Conservation (phyloP, 768 basidiomycete genomes). For the Leccinum variicolor region DNA sequence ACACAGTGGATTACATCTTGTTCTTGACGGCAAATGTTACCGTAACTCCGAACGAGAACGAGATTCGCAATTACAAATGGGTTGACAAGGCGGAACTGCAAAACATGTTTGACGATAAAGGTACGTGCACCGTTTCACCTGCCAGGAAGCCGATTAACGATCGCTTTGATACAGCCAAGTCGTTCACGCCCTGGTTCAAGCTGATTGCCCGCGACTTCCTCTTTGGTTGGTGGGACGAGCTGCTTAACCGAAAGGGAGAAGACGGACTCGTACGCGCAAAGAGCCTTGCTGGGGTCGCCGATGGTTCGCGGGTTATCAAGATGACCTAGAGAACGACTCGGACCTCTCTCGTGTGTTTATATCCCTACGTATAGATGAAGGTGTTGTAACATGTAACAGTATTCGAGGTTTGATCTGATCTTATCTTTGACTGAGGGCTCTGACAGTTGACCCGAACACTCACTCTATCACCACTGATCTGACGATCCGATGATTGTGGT, state of each 20-base stretch:
- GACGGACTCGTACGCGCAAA: constrained; percentile 55
- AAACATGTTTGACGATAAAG: constrained; percentile 79
- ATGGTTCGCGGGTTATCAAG: constrained; percentile 71
- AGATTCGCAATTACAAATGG: constrained; percentile 88
- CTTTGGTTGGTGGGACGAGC: constrained; percentile 98
- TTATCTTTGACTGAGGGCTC: not conserved
- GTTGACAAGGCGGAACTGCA: constrained; percentile 89
- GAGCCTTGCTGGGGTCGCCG: constrained; percentile 54
- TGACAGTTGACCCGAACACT: not conserved
- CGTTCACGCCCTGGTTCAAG: constrained; percentile 99
- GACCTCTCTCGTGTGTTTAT: not conserved
- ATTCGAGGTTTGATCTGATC: constrained; percentile 21
- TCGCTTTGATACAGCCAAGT: constrained; percentile 51
- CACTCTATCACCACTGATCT: not conserved
- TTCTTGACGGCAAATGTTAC: constrained; percentile 89
- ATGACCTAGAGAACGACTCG: constrained; percentile 45
- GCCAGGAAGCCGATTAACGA: not conserved
- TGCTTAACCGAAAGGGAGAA: constrained; percentile 55
- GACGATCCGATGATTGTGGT: no score
- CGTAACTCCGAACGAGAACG: constrained; percentile 79
- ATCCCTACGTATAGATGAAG: not conserved
- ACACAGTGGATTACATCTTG: constrained; percentile 92
- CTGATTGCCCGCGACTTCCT: constrained; percentile 95
- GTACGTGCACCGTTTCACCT: constrained; percentile 40
- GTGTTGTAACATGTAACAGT: constrained; percentile 9